These are phyloP conservation scores for Rhizopogon roseolus DNA, from an alignment of 768 basidiomycete genomes.

Conservation along the genomic window DNA sequence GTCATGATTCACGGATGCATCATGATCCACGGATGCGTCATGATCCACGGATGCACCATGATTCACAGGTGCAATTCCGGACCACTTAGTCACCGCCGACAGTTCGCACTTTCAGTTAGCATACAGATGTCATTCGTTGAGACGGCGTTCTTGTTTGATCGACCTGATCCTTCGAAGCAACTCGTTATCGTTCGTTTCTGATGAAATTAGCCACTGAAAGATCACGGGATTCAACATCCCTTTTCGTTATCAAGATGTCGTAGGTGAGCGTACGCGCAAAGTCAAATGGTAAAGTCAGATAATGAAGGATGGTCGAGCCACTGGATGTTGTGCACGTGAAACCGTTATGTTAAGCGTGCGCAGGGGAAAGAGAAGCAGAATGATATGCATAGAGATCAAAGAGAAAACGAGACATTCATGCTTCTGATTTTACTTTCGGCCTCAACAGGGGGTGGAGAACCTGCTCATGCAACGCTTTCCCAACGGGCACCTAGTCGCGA, in stretches of 20 bases:
- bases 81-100: too few species aligned
- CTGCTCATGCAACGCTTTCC: slow-evolving; percentile 92
- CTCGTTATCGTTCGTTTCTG: too few species aligned
- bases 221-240: slow-evolving; percentile 17
- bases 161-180: too few species aligned
- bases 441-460: slow-evolving; percentile 69
- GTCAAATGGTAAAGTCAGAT: not conserved
- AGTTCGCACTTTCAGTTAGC: too few species aligned
- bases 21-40: too few species aligned
- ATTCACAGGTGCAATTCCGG: too few species aligned
- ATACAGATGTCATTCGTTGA: too few species aligned
- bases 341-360: slow-evolving; percentile 14
- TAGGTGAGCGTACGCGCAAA: too few species aligned
- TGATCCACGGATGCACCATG: too few species aligned
- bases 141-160: too few species aligned
- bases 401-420: slow-evolving; percentile 8
- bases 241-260: slow-evolving; percentile 11
- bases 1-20: too few species aligned
- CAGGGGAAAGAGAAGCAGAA: not conserved
- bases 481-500: slow-evolving; percentile 68
- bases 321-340: slow-evolving; percentile 21
- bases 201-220: not conserved
- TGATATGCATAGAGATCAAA: not conserved
- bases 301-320: not conserved
- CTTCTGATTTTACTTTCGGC: too few species aligned